phyloP scores from a whole-genome alignment of 169 alveolate genomes.

The Theileria annulata region DNA sequence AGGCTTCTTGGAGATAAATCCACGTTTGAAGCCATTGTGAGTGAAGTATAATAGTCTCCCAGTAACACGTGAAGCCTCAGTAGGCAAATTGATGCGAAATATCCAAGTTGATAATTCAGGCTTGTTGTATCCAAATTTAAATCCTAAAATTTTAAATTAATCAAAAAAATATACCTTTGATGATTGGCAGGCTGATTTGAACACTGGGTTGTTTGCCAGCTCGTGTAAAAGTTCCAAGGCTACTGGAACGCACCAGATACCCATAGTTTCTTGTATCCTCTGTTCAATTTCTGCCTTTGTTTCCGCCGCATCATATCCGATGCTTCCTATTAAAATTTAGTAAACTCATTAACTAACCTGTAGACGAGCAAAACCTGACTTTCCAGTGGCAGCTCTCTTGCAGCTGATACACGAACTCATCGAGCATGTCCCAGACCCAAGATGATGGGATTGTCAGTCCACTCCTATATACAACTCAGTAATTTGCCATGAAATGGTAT shows the following conservation, averaged over 20 bases:
- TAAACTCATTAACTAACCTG: slow-evolving; percentile 18
- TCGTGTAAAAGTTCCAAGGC: slow-evolving; percentile 61
- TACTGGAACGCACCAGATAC: slow-evolving; percentile 66
- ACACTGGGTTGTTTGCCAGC: slow-evolving; percentile 57
- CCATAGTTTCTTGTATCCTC: slow-evolving; percentile 27
- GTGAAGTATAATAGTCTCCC: slow-evolving; percentile 81
- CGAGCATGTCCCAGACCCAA: slow-evolving; percentile 85
- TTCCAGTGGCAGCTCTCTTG: slow-evolving; percentile 81
- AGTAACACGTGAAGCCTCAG: slow-evolving; percentile 74
- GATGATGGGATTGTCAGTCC: slow-evolving; percentile 77
- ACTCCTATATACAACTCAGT: not conserved
- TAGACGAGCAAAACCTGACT: slow-evolving; percentile 45
- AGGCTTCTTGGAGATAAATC: slow-evolving; percentile 70
- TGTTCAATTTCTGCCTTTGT: slow-evolving; percentile 5
- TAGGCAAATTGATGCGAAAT: slow-evolving; percentile 72
- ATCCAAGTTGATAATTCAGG: slow-evolving; percentile 68
- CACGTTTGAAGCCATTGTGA: slow-evolving; percentile 67
- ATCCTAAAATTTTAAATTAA: not conserved
- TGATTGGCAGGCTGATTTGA: slow-evolving; percentile 23
- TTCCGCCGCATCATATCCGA: slow-evolving; percentile 1
- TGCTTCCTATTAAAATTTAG: slow-evolving; percentile 21
- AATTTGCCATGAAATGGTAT: slow-evolving; percentile 7
- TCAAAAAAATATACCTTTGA: slow-evolving; percentile 19
- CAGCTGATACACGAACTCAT: slow-evolving; percentile 82
- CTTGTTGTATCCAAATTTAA: slow-evolving; percentile 13